Evolutionary conservation across 2,329 filamentous ascomycete genomes (phyloP).

Genomic region (Bipolaris oryzae): DNA sequence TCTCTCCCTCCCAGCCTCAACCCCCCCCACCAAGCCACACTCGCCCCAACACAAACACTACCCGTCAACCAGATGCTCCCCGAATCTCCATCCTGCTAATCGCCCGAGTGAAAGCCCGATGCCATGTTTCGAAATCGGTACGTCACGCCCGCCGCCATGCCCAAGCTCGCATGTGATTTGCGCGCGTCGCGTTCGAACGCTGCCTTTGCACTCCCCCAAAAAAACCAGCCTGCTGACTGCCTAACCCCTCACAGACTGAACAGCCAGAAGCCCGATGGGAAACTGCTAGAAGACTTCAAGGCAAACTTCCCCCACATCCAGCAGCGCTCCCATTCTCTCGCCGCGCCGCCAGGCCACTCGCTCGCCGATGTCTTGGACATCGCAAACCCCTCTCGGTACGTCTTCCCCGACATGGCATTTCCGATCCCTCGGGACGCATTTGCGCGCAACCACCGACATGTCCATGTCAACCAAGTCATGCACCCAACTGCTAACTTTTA

Average conservation of each 20-base stretch:
- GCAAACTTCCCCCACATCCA: conserved; percentile 77
- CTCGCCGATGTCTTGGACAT: conserved; percentile 56
- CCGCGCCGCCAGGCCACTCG: conserved; percentile 52
- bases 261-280: conserved; percentile 84
- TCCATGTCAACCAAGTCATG: neutral
- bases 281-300: conserved; percentile 83
- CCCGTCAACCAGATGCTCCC: conserved; percentile 8
- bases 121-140: conserved; percentile 57
- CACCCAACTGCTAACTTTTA: neutral
- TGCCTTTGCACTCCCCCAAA: neutral
- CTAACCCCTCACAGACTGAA: conserved; percentile 64
- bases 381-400: conserved; percentile 54
- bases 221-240: conserved; percentile 20
- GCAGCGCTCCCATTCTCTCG: conserved; percentile 52
- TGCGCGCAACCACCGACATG: conserved; percentile 10
- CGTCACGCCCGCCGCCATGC: conserved; percentile 24
- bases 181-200: conserved; percentile 35
- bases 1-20: neutral
- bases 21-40: neutral
- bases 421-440: conserved; percentile 8
- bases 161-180: conserved; percentile 26
- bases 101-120: conserved; percentile 15
- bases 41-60: no score
- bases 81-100: neutral
- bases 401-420: conserved; percentile 19